Evolutionary conservation across 1,284 basidiomycete species (phyloP), one percentile per base, ranked within the genome.

Genomic region (Puccinia coronata): DNA sequence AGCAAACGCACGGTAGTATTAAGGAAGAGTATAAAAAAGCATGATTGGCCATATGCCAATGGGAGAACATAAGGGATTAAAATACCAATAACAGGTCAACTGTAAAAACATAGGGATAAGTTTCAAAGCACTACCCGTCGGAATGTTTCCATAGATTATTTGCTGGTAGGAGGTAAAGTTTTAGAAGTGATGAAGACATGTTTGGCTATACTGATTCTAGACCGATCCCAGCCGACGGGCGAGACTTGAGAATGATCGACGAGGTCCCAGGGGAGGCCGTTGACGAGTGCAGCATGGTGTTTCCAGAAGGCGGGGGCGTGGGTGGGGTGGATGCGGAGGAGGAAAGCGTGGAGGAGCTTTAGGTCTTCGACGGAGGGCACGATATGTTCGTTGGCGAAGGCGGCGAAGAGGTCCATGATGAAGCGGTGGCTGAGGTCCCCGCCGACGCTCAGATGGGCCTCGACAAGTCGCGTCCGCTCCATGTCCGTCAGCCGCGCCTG

Each of bases 181-280:
- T 63, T 63, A 34, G 51, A n/a, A 53, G 51, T 23, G 51, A 63
- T 31, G 47, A 72, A 72, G 69, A 72, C 18, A 12, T 25, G 31
- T 14, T 61, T 75, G 25, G 72, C 72, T 12, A 61, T 59, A 28
- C 57, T 1, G 20, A 75, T 75, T n/a, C 39, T 59, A 31, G 36
- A 63, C 2, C 25, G 39, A 47, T 75, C 72, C 72, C 72, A 75
- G 28, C 12, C 72, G 43, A 25, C 72, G 23, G 70, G 70, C 11
- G 9, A 55, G 5, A 57, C 71, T n/a, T 57, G 11, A n/a, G 49
- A 55, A 55, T 55, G 49, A 39, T 72, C 70, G 20, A 12, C 53
- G 36, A 75, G 28, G 34, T 59, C 31, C 72, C 72, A 75, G n/a
- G 72, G 72, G 23, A 75, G 39, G 43, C 72, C 72, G n/a, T 75